Percentiles rank a stretch among this genome's conserved stretches.
phyloP scores from a whole-genome alignment of 169 alveolate species.

The Plasmodium coatneyi region DNA sequence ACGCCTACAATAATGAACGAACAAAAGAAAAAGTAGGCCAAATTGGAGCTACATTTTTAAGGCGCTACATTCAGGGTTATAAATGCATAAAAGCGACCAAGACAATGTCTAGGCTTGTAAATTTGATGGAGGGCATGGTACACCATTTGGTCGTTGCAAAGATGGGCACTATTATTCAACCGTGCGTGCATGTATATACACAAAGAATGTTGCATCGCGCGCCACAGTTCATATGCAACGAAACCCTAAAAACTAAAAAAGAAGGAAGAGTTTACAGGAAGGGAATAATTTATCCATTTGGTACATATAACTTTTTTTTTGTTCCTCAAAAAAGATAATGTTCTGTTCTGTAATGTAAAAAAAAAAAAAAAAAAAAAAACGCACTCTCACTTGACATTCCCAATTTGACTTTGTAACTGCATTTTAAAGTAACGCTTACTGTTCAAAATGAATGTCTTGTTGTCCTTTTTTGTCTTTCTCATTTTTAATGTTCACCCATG shows the following conservation, averaged over 20 bases:
- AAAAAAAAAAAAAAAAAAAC: not conserved
- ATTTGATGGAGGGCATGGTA: not conserved
- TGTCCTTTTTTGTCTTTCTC: constrained; percentile 17
- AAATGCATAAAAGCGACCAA: not conserved
- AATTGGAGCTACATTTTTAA: not conserved
- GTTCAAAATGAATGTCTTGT: constrained; percentile 41
- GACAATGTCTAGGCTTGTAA: not conserved
- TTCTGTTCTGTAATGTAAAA: not conserved
- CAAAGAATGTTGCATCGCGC: not conserved
- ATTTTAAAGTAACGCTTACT: constrained; percentile 18
- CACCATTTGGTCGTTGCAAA: not conserved
- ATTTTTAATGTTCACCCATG: not conserved
- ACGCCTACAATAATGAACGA: not conserved
- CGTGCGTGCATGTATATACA: not conserved
- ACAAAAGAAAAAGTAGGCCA: not conserved
- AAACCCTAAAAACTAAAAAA: not conserved
- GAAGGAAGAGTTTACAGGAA: not conserved
- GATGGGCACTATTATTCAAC: not conserved
- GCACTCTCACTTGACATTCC: not conserved
- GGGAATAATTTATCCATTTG: not conserved
- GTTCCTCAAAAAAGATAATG: not conserved
- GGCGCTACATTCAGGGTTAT: not conserved
- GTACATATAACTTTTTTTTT: not conserved
- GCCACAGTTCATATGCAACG: not conserved
- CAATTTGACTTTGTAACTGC: not conserved